Evolutionary conservation across 2,329 filamentous ascomycete genomes (phyloP).

Genomic region (Claviceps paspali): DNA sequence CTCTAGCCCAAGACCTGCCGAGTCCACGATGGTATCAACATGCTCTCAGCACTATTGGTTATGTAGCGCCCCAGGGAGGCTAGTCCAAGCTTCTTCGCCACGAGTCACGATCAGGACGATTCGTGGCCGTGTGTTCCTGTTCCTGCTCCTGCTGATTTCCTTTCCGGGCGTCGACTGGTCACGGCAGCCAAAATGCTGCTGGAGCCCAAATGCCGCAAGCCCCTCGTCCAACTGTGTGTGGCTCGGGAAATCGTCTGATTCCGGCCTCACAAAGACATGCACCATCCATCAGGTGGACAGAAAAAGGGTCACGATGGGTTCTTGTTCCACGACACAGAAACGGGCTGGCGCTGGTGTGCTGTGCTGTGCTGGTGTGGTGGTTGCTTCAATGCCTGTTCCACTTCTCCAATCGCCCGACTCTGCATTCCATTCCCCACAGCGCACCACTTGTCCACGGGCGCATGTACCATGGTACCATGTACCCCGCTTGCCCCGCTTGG

Average conservation of each 20-base stretch:
- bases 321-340: background rate
- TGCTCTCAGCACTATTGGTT: no score
- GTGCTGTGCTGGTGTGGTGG: no score
- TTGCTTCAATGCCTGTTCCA: background rate
- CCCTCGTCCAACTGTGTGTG: background rate
- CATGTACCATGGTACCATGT: no score
- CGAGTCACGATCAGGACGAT: background rate
- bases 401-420: background rate
- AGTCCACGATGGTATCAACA: no score
- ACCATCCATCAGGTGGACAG: background rate
- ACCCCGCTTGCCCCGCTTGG: background rate
- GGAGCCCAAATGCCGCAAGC: background rate
- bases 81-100: background rate
- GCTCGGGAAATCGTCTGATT: no score
- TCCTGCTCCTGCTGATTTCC: background rate
- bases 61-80: no score
- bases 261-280: constrained; percentile 2
- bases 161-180: background rate
- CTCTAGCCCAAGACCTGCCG: no score
- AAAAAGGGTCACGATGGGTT: constrained; percentile 5
- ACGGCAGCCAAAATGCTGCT: background rate
- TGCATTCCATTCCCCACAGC: constrained; percentile 1
- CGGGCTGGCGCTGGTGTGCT: no score
- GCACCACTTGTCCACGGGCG: background rate
- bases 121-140: constrained; percentile 1